phyloP scores from a whole-genome alignment of 352 stramenopile genomes.

The Phytopythium litorale region DNA sequence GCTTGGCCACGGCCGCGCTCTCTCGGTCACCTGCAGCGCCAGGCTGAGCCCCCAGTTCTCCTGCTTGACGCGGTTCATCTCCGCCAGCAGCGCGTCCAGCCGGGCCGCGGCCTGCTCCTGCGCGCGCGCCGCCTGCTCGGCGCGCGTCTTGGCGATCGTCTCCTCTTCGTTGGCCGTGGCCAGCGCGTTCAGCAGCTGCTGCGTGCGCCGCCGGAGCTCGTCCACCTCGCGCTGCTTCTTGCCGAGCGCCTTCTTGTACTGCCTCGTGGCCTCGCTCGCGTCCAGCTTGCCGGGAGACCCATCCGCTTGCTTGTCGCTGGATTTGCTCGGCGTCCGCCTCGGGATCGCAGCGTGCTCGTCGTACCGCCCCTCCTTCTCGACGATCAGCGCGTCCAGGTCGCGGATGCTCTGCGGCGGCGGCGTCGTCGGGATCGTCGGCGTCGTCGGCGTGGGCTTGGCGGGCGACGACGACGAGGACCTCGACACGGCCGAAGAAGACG shows the following conservation, averaged over 20 bases:
- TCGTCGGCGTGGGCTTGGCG: neutral
- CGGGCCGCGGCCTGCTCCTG: constrained; percentile 28
- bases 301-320: neutral
- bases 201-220: constrained; percentile 21
- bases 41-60: constrained; percentile 70
- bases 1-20: neutral
- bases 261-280: constrained; percentile 1
- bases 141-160: constrained; percentile 44
- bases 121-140: constrained; percentile 15
- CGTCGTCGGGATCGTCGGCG: constrained; percentile 10
- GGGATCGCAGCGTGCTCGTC: neutral
- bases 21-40: constrained; percentile 58
- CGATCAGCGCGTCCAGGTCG: constrained; percentile 33
- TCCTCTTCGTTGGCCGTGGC: constrained; percentile 75
- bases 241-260: constrained; percentile 24
- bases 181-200: constrained; percentile 37
- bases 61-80: constrained; percentile 57
- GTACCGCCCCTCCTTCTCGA: constrained; percentile 29
- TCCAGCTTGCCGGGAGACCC: neutral
- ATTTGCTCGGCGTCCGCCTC: constrained; percentile 8
- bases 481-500: constrained; percentile 19
- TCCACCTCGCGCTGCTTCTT: constrained; percentile 43
- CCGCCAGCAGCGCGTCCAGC: constrained; percentile 29
- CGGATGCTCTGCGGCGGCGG: constrained; percentile 29
- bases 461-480: constrained; percentile 5